Conservation (phyloP, 371 early-diverging fungal genomes). For the Mucor mucedo region DNA sequence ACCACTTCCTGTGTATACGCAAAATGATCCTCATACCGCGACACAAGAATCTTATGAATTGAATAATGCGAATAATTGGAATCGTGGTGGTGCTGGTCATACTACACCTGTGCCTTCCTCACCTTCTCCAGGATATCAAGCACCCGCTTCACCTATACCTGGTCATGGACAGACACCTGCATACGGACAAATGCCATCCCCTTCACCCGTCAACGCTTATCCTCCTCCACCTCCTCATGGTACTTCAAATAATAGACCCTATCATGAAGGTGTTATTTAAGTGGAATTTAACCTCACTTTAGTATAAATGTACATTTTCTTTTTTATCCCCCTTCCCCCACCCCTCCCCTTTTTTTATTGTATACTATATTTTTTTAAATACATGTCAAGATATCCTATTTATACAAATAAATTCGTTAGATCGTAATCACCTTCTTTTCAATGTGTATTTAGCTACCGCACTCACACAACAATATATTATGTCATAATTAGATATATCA, state of each 20-base stretch:
- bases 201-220: background rate
- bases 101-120: conserved; percentile 5
- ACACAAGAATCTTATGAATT: conserved; percentile 18
- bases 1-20: conserved; percentile 28
- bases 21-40: conserved; percentile 1
- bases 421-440: too few species aligned
- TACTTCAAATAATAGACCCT: conserved; percentile 1
- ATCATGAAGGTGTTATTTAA: conserved; percentile 20
- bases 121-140: conserved; percentile 8
- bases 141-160: background rate
- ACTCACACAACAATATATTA: too few species aligned
- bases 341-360: too few species aligned
- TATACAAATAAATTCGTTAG: too few species aligned
- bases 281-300: background rate
- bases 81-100: conserved; percentile 1
- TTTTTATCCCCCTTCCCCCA: too few species aligned
- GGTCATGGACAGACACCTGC: too few species aligned
- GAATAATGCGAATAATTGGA: conserved; percentile 26
- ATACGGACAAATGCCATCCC: background rate
- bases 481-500: too few species aligned
- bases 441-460: too few species aligned
- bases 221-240: background rate
- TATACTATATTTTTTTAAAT: too few species aligned
- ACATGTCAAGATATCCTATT: too few species aligned
- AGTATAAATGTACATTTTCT: too few species aligned